phyloP scores from a whole-genome alignment of 2,329 filamentous ascomycete genomes.

The Fusarium haematococcum region DNA sequence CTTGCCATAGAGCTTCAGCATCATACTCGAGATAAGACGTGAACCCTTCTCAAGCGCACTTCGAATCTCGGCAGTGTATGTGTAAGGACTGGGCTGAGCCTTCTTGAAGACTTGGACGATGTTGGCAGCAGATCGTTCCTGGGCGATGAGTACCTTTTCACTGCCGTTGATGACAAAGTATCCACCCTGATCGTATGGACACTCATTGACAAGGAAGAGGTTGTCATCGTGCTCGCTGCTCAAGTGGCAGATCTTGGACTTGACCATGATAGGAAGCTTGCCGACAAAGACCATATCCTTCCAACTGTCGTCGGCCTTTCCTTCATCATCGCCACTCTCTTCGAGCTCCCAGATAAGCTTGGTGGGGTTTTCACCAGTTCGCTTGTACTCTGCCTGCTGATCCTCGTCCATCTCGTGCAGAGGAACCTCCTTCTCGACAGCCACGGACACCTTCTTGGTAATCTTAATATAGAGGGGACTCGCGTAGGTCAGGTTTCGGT shows the following conservation, averaged over 20 bases:
- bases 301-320: conserved; percentile 64
- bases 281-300: conserved; percentile 88
- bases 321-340: conserved; percentile 64
- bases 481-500: conserved; percentile 96
- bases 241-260: conserved; percentile 94
- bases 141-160: conserved; percentile 97
- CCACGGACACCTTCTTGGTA: conserved; percentile 84
- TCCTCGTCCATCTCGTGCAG: conserved; percentile 76
- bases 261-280: conserved; percentile 97
- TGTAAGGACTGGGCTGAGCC: conserved; percentile 89
- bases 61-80: conserved; percentile 94
- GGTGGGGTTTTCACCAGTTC: conserved; percentile 69
- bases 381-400: conserved; percentile 66
- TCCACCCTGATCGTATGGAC: conserved; percentile 96
- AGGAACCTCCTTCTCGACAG: conserved; percentile 78
- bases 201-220: conserved; percentile 93
- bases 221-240: conserved; percentile 86
- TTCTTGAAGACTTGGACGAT: conserved; percentile 99
- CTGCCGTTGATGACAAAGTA: conserved; percentile 99
- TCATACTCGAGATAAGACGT: conserved; percentile 90
- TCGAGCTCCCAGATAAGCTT: conserved; percentile 72
- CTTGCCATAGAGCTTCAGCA: conserved; percentile 90
- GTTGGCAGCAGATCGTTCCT: conserved; percentile 97
- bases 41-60: conserved; percentile 97
- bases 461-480: conserved; percentile 92